phyloP scores from a whole-genome alignment of 73 alveolate genomes.

The Paramecium tetraurelia region DNA sequence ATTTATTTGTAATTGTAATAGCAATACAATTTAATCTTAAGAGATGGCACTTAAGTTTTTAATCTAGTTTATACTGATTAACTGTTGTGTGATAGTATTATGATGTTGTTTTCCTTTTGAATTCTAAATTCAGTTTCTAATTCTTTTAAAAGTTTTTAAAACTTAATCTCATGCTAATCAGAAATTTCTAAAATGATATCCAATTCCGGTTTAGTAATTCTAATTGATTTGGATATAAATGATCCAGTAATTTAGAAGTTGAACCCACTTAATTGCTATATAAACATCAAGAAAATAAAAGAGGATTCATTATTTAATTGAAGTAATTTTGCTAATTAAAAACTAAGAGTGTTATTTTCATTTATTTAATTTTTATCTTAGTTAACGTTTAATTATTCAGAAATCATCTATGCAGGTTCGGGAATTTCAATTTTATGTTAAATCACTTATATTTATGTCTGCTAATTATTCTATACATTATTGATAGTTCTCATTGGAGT shows the following conservation, averaged over 20 bases:
- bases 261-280: not conserved
- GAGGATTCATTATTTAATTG: not conserved
- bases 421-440: not conserved
- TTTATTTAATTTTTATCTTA: not conserved
- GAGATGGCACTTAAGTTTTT: not conserved
- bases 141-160: not conserved
- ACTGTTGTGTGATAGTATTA: not conserved
- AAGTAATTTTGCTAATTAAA: not conserved
- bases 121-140: not conserved
- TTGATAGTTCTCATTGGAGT: not conserved
- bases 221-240: not conserved
- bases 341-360: not conserved
- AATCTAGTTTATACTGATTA: not conserved
- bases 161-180: not conserved
- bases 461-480: not conserved
- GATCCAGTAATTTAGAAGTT: not conserved
- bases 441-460: not conserved
- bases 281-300: not conserved
- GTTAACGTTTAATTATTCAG: too few relatives aligned
- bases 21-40: not conserved
- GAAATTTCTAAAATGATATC: not conserved
- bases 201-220: not conserved
- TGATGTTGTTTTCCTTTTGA: not conserved
- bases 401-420: not conserved
- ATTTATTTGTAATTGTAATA: not conserved